Percentiles rank a stretch among this genome's conserved stretches.
phyloP scores from a whole-genome alignment of 257 asterid species.

The Ajuga chamaepitys region DNA sequence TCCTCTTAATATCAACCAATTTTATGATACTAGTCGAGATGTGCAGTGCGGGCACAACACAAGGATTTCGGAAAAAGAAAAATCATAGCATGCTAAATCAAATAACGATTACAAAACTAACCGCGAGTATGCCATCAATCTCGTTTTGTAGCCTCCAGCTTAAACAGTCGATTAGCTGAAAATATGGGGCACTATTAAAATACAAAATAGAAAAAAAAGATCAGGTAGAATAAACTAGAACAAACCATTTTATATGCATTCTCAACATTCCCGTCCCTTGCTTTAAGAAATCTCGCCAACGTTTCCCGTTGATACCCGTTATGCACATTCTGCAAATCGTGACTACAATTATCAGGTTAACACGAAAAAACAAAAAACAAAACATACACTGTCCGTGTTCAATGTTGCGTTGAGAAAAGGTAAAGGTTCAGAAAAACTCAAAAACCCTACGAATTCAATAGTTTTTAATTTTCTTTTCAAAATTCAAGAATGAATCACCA shows the following conservation, averaged over 20 bases:
- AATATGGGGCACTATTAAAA: conserved; percentile 7
- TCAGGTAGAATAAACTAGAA: conserved; percentile 1
- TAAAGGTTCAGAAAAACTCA: neutral
- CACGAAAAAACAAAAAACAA: neutral
- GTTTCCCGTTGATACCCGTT: conserved; percentile 56
- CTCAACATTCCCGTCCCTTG: conserved; percentile 70
- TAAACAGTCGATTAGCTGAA: conserved; percentile 74
- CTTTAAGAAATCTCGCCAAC: conserved; percentile 78
- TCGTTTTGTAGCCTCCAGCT: conserved; percentile 84
- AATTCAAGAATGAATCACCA: neutral
- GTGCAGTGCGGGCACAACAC: neutral
- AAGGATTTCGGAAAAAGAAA: neutral
- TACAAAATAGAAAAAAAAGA: neutral
- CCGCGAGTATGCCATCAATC: conserved; percentile 69
- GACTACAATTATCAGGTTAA: neutral
- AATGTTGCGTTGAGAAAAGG: neutral
- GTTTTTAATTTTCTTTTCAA: neutral
- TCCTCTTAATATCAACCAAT: neutral
- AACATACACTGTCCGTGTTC: neutral
- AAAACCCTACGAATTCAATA: neutral
- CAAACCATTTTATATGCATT: conserved; percentile 79
- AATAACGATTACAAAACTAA: conserved; percentile 29
- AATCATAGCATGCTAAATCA: neutral
- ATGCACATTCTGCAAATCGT: conserved; percentile 56
- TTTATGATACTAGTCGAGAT: neutral